phyloP scores from a whole-genome alignment of 2,329 filamentous ascomycete genomes.

The Alternaria longipes region DNA sequence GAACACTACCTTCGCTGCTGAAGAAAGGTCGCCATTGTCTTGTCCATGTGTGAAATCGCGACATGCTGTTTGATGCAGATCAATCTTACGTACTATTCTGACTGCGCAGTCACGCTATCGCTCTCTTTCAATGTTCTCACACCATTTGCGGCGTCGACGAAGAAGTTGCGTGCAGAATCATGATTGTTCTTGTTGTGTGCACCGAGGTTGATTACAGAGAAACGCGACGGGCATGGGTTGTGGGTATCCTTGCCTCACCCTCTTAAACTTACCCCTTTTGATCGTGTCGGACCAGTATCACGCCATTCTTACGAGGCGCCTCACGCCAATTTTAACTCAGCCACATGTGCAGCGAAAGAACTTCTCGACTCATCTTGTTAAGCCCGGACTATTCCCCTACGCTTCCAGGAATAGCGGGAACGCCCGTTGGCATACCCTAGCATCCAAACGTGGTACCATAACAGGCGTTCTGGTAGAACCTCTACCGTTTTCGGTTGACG shows the following conservation, averaged over 20 bases:
- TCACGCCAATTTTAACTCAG: slow-evolving; percentile 13
- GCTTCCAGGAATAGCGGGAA: slow-evolving; percentile 23
- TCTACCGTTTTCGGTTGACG: not conserved
- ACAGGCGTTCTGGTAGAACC: slow-evolving; percentile 1
- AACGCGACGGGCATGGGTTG: not conserved
- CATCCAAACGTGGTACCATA: not conserved
- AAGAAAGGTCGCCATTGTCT: not conserved
- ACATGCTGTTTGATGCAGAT: not conserved
- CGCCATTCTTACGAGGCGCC: slow-evolving; percentile 25
- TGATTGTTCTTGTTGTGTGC: not conserved
- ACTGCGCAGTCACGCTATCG: not conserved
- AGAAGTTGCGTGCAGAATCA: not conserved
- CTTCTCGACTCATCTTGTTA: slow-evolving; percentile 9
- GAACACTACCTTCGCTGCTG: not conserved
- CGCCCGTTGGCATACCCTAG: slow-evolving; percentile 20
- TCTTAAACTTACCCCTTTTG: slow-evolving; percentile 3
- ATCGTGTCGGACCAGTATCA: slow-evolving; percentile 25
- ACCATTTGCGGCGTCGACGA: not conserved
- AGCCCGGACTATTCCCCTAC: slow-evolving; percentile 22
- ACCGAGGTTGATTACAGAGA: not conserved
- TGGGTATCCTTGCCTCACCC: not conserved
- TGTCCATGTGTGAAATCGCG: not conserved
- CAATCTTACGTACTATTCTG: not conserved
- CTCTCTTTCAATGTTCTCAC: not conserved
- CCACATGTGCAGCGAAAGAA: slow-evolving; percentile 21